phyloP scores from a whole-genome alignment of 164 flowering plant genomes.

The Tetracentron sinense region DNA sequence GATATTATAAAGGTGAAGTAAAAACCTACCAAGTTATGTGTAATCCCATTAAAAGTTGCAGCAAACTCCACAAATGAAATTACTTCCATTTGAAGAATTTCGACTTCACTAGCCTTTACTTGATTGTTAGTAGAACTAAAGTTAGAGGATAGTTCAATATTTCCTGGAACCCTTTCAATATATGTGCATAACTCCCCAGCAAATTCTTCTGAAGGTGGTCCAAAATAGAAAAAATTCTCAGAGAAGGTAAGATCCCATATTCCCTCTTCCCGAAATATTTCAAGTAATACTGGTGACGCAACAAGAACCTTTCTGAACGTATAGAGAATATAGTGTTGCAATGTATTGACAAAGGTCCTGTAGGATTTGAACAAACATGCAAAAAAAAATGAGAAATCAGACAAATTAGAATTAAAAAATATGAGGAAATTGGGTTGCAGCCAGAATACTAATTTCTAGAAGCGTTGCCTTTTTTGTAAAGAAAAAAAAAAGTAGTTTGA shows the following conservation, averaged over 20 bases:
- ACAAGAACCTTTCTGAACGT: slow-evolving; percentile 69
- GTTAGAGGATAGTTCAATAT: slow-evolving; percentile 14
- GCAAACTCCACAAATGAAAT: slow-evolving; percentile 80
- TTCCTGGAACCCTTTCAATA: slow-evolving; percentile 13
- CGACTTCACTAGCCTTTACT: slow-evolving; percentile 33
- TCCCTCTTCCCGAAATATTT: slow-evolving; percentile 75
- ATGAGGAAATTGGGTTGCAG: not conserved
- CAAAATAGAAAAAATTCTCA: slow-evolving; percentile 81
- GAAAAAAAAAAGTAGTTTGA: not conserved
- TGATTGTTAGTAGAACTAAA: slow-evolving; percentile 20
- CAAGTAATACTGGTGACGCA: slow-evolving; percentile 53
- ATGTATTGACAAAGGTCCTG: slow-evolving; percentile 64
- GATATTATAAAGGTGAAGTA: slow-evolving; percentile 1
- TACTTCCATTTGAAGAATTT: slow-evolving; percentile 66
- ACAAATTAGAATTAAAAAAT: not conserved
- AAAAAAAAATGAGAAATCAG: not conserved
- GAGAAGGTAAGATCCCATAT: slow-evolving; percentile 92
- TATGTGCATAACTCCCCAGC: slow-evolving; percentile 25
- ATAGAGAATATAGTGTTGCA: slow-evolving; percentile 60
- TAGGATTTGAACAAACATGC: slow-evolving; percentile 18
- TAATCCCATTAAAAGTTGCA: slow-evolving; percentile 62
- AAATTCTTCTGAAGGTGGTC: slow-evolving; percentile 40
- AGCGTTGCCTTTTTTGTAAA: not conserved
- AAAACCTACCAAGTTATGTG: slow-evolving; percentile 68
- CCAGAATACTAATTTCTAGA: not conserved